Evolutionary conservation across 192 early-diverging fungal genomes (phyloP).

Genomic region (Backusella macrospora): DNA sequence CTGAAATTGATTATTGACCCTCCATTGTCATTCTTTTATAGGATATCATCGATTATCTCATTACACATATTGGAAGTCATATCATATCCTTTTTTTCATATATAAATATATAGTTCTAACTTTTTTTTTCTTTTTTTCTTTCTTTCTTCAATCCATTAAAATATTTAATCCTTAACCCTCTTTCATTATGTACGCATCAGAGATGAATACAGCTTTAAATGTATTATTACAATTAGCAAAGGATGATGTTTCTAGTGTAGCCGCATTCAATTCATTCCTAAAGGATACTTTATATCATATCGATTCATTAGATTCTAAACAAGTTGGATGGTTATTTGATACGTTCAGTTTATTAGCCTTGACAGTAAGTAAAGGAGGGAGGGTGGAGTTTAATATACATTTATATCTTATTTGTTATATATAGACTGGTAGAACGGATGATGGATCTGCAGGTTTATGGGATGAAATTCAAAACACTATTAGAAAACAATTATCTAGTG

Average conservation of each 20-base stretch:
- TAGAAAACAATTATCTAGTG: constrained; percentile 79
- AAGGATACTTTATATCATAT: constrained; percentile 76
- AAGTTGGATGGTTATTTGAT: constrained; percentile 68
- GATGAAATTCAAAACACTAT: constrained; percentile 74
- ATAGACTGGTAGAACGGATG: constrained; percentile 13
- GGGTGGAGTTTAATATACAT: background rate
- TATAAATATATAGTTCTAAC: background rate
- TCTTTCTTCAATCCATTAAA: background rate
- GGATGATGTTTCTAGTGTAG: constrained; percentile 49
- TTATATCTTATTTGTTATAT: background rate
- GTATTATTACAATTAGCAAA: constrained; percentile 58
- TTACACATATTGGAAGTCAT: constrained; percentile 78
- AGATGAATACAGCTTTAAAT: constrained; percentile 65
- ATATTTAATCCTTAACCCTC: background rate
- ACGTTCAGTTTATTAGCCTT: constrained; percentile 64
- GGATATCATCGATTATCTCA: constrained; percentile 77
- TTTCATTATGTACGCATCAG: constrained; percentile 38
- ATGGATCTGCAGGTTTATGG: constrained; percentile 45
- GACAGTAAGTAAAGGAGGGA: constrained; percentile 42
- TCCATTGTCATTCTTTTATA: constrained; percentile 10
- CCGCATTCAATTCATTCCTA: constrained; percentile 67
- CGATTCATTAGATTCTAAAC: constrained; percentile 64
- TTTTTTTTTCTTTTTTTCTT: too few relatives aligned
- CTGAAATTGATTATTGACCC: too few relatives aligned
- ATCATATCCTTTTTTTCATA: constrained; percentile 39